phyloP scores from a whole-genome alignment of 1,284 basidiomycete species.

The Microbotryomycetes sp. region DNA sequence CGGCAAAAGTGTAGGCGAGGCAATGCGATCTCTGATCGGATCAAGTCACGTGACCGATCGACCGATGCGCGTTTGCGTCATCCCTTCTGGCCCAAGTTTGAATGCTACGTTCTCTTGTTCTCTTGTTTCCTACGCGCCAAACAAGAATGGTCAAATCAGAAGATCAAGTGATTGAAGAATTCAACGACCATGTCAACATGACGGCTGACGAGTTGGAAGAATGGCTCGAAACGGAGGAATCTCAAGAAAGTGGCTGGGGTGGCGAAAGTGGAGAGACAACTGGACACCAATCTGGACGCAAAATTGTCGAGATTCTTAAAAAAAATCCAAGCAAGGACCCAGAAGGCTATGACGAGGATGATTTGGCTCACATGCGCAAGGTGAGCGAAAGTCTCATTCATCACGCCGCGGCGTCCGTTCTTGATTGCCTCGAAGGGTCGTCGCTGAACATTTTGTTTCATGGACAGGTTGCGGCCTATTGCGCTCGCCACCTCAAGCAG shows the following conservation, averaged over 20 bases:
- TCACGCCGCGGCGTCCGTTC: no score
- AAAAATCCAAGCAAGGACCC: conserved; percentile 38
- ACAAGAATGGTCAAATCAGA: conserved; percentile 6
- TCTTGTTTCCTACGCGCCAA: no score
- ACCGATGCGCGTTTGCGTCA: no score
- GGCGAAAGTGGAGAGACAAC: conserved; percentile 31
- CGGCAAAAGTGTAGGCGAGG: no score
- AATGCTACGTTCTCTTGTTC: no score
- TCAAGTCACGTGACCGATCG: no score
- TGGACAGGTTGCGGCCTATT: conserved; percentile 35
- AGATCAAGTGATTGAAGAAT: conserved; percentile 24
- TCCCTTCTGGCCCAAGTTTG: no score
- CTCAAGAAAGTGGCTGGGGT: conserved; percentile 33
- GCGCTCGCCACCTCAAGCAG: conserved; percentile 39
- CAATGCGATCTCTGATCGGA: no score
- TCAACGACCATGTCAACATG: conserved; percentile 38
- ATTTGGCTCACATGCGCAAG: conserved; percentile 39
- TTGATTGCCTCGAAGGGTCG: no score
- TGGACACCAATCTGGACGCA: conserved; percentile 33
- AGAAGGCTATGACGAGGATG: conserved; percentile 37
- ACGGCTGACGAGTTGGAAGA: conserved; percentile 35
- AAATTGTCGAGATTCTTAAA: conserved; percentile 36
- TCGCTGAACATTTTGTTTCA: not conserved
- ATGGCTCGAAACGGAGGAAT: conserved; percentile 37
- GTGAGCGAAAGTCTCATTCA: conserved; percentile 13